These are phyloP conservation scores for Priceomyces haplophilus DNA, from an alignment of 805 yeast genomes.

Conservation along the genomic window DNA sequence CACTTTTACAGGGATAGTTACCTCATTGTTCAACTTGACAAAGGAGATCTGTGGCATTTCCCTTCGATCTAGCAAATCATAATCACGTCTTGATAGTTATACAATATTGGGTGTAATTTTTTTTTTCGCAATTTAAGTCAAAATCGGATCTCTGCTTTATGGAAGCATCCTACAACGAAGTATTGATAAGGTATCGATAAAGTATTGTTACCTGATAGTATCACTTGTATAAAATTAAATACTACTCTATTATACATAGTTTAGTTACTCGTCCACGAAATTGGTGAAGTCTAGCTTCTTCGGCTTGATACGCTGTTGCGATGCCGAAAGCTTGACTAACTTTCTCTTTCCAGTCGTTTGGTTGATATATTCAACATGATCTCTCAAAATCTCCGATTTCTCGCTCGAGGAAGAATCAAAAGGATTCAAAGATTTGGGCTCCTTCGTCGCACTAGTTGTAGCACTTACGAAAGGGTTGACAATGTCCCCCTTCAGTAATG, in stretches of 20 bases:
- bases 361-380: conserved; percentile 30
- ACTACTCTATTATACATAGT: not conserved
- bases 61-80: not conserved
- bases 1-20: conserved; percentile 19
- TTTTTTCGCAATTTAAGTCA: not conserved
- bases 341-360: conserved; percentile 36
- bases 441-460: not conserved
- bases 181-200: no score
- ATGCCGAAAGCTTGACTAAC: conserved; percentile 28
- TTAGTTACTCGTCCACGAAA: not conserved
- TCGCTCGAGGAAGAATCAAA: conserved; percentile 8
- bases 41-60: conserved; percentile 15
- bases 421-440: conserved; percentile 4
- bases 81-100: not conserved
- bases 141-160: not conserved
- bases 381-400: conserved; percentile 11
- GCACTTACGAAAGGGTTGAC: conserved; percentile 23
- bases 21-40: conserved; percentile 13
- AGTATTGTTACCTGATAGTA: no score
- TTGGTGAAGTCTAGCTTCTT: conserved; percentile 33
- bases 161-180: no score
- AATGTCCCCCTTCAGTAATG: conserved; percentile 7
- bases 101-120: no score
- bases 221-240: not conserved
- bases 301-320: conserved; percentile 37